Evolutionary conservation across 208 protist species (phyloP), one percentile per base, ranked within the genome.

Genomic region (Leishmania mexicana): DNA sequence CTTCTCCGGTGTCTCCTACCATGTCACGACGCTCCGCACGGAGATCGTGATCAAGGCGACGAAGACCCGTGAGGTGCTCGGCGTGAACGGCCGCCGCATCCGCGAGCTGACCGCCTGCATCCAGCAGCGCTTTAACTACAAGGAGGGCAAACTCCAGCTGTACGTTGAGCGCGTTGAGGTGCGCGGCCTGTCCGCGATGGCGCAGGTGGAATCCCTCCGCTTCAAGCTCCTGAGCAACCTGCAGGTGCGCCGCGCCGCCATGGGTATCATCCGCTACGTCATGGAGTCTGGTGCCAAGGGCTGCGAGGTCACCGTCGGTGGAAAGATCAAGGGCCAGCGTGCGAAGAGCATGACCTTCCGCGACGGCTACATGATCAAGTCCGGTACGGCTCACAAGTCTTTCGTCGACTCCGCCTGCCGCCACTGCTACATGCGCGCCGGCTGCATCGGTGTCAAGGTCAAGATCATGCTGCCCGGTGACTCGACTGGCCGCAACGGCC

Each of bases 311-410:
- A 96, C 99, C 81, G 98, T 99, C 58, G 97, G 98, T 72, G 99
- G 99, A 87, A 99, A 99, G 95, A 94, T 99, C 71, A 97, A 99
- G 86, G 99, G 97, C 60, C 99, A 99, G 92, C 98, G 99, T 92
- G 99, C 99, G 73, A 99, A 99, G 95, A 85, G 87, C 80, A 99
- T 99, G 98, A 99, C 99, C 88, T 99, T 99, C 98, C 94, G 93
- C 74, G 99, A 99, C 77, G 99, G 99, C 78, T 99, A 99, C 93
- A 99, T 99, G 99, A 99, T 99, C 92, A 99, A 98, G 88, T 98
- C 98, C 68, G 98, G 98, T 92, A 91, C 99, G 54, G 95, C 98
- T 65, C 89, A 92, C 76, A 95, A 96, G 81, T 76, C 92, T 64
- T 99, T 99, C 87, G 93, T 99, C 28, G 98, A 99, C 91, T 84